phyloP scores from a whole-genome alignment of 78 protist genomes.

The Dictyostelium capitatum region DNA sequence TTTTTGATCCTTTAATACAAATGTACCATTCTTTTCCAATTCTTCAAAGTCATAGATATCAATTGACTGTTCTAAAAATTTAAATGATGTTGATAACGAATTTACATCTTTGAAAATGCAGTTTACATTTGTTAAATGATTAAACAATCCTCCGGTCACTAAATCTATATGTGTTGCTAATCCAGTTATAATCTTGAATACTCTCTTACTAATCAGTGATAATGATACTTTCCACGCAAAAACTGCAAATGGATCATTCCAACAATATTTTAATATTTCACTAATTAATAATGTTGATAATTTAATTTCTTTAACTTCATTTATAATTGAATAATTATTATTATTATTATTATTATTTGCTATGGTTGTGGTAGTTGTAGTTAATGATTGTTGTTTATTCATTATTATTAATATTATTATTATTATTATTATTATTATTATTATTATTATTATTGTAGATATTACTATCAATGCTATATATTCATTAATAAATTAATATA shows the following conservation, averaged over 20 bases:
- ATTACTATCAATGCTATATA: too few relatives aligned
- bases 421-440: too few relatives aligned
- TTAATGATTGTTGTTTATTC: too few relatives aligned
- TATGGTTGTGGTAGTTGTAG: too few relatives aligned
- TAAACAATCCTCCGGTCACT: background rate
- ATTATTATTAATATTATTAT: too few relatives aligned
- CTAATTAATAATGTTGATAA: background rate
- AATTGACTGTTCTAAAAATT: background rate
- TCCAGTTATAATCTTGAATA: background rate
- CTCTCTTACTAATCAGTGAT: background rate
- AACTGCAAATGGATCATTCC: slow-evolving; percentile 4
- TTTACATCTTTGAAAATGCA: background rate
- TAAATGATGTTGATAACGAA: background rate
- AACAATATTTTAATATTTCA: slow-evolving; percentile 8
- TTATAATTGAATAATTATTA: background rate
- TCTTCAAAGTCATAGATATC: background rate
- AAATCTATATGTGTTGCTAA: background rate
- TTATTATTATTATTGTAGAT: too few relatives aligned
- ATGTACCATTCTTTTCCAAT: background rate
- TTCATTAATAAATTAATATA: too few relatives aligned
- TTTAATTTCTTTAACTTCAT: background rate
- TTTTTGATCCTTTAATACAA: background rate
- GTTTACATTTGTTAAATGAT: background rate
- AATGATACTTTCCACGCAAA: slow-evolving; percentile 31
- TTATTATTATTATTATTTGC: background rate